Conservation (phyloP, 1,284 basidiomycete genomes). For the Heterobasidion irregulare region DNA sequence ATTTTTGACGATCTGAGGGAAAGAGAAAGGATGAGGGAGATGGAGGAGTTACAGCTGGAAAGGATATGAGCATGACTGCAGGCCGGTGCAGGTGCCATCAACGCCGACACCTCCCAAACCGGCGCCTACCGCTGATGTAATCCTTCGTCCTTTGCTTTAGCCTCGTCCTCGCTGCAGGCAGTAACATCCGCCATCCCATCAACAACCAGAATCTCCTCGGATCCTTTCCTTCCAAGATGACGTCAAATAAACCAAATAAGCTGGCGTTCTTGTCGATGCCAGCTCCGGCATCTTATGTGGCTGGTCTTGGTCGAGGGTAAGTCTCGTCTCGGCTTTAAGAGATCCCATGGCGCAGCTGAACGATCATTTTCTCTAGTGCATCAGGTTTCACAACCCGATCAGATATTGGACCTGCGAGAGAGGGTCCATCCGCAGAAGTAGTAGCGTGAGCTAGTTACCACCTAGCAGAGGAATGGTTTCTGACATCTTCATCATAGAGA, state of each 20-base stretch:
- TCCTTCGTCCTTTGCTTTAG: not conserved
- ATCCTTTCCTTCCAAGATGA: slow-evolving; percentile 23
- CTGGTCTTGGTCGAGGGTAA: slow-evolving; percentile 92
- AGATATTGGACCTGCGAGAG: slow-evolving; percentile 97
- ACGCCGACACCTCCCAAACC: not conserved
- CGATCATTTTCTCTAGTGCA: slow-evolving; percentile 43
- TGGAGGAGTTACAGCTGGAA: not conserved
- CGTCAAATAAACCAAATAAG: slow-evolving; percentile 59
- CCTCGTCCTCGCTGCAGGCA: not conserved
- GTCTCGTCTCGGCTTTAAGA: slow-evolving; percentile 15
- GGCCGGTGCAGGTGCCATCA: not conserved
- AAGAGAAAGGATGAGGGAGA: not conserved
- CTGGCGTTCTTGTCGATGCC: slow-evolving; percentile 80
- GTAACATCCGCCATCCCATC: not conserved
- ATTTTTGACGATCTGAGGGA: not conserved
- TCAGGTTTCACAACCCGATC: slow-evolving; percentile 98
- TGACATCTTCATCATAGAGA: slow-evolving; percentile 38
- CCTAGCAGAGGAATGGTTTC: slow-evolving; percentile 1
- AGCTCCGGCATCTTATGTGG: slow-evolving; percentile 90
- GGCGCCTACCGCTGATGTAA: not conserved
- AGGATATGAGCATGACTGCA: not conserved
- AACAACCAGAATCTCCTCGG: not conserved
- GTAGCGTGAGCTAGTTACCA: slow-evolving; percentile 53
- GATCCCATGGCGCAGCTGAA: slow-evolving; percentile 7
- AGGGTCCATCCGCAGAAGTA: slow-evolving; percentile 85